Conservation (phyloP, 2,329 filamentous ascomycete species). For the Cyphellophora attinorum region DNA sequence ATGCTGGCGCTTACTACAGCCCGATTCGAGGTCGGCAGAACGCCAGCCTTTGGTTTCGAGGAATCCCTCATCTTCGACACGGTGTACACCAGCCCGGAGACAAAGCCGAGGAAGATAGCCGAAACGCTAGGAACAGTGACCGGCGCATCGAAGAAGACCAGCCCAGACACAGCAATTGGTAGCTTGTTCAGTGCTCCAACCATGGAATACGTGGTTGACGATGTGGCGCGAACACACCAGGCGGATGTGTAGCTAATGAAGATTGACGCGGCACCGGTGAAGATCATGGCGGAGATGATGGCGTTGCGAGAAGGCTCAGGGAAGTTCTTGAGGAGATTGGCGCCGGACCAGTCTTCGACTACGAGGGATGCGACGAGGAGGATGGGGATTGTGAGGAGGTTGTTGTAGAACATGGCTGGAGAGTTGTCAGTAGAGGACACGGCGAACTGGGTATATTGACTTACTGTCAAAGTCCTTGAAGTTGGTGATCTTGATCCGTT, state of each 20-base stretch:
- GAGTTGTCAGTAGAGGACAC: slow-evolving; percentile 22
- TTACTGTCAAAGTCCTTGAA: slow-evolving; percentile 99
- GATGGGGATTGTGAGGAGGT: slow-evolving; percentile 89
- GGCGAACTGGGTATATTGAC: slow-evolving; percentile 31
- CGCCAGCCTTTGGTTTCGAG: slow-evolving; percentile 52
- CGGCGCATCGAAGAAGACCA: slow-evolving; percentile 91
- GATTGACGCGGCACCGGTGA: slow-evolving; percentile 85
- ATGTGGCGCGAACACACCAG: slow-evolving; percentile 96
- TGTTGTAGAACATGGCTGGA: slow-evolving; percentile 99
- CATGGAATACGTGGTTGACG: slow-evolving; percentile 97
- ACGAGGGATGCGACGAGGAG: slow-evolving; percentile 72
- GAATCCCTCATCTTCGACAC: slow-evolving; percentile 77
- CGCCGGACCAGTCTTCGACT: slow-evolving; percentile 82
- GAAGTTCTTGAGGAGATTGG: slow-evolving; percentile 82
- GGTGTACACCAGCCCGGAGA: slow-evolving; percentile 86
- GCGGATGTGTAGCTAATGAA: slow-evolving; percentile 99
- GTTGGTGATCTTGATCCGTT: slow-evolving; percentile 98
- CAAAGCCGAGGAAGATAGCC: slow-evolving; percentile 82
- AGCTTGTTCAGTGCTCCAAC: slow-evolving; percentile 97
- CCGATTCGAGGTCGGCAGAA: slow-evolving; percentile 59
- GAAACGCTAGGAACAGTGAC: slow-evolving; percentile 86
- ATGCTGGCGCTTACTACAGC: slow-evolving; percentile 80
- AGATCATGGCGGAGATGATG: slow-evolving; percentile 79
- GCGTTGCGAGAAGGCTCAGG: slow-evolving; percentile 68
- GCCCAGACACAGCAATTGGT: slow-evolving; percentile 81